These are phyloP conservation scores for Pseudogymnoascus sp. DNA, from an alignment of 2,329 filamentous ascomycete species.

Conservation along the genomic window DNA sequence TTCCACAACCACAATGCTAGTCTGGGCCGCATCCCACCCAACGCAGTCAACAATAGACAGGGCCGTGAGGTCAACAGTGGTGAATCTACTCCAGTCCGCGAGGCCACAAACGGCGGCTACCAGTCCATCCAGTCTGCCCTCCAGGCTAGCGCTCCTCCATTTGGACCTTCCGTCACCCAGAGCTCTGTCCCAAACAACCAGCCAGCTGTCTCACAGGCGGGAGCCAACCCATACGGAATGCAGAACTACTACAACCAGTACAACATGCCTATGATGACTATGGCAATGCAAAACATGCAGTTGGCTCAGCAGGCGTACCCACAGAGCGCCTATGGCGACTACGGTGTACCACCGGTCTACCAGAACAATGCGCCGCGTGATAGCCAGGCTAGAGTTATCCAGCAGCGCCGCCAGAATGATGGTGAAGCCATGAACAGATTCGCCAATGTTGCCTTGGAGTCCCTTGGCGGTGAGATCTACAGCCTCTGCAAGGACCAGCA, in stretches of 20 bases:
- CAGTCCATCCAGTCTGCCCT: constrained; percentile 62
- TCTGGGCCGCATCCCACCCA: constrained; percentile 67
- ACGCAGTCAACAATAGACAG: constrained; percentile 57
- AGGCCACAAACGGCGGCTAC: constrained; percentile 41
- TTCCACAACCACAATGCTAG: constrained; percentile 70
- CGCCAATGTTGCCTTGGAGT: constrained; percentile 73
- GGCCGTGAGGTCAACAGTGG: constrained; percentile 58
- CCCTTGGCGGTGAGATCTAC: constrained; percentile 76
- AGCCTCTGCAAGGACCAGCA: constrained; percentile 95
- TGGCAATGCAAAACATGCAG: constrained; percentile 60
- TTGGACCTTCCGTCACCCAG: constrained; percentile 54
- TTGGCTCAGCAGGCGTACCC: constrained; percentile 46
- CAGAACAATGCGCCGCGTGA: constrained; percentile 53
- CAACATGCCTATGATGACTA: constrained; percentile 53
- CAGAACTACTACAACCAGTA: constrained; percentile 30
- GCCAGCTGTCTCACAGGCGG: constrained; percentile 21
- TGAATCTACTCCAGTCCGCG: constrained; percentile 25
- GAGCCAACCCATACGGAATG: constrained; percentile 15
- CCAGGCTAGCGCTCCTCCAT: constrained; percentile 71
- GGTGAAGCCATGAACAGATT: constrained; percentile 72
- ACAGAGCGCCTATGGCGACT: constrained; percentile 43
- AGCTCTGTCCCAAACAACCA: constrained; percentile 24
- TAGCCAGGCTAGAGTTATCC: constrained; percentile 66
- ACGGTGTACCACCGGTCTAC: constrained; percentile 17
- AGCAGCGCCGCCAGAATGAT: constrained; percentile 65